Evolutionary conservation across 495 filamentous ascomycete species (phyloP), one percentile per base, ranked within the genome.

Genomic region (Podospora comata): DNA sequence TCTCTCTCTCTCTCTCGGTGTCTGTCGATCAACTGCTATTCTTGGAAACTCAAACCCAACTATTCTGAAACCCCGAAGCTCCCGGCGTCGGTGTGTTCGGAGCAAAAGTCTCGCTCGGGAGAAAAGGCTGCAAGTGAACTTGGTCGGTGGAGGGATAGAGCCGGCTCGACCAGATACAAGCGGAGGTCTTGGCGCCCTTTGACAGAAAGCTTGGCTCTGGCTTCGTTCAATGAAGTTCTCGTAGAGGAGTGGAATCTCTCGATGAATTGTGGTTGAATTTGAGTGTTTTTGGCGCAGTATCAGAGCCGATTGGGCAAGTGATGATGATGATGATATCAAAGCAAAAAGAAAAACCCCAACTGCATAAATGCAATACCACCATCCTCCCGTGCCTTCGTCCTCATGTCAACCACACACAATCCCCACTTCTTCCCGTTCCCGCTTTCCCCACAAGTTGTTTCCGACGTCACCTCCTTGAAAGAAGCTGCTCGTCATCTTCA

Each of bases 1-100:
- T 44, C n/a, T n/a, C n/a, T 94, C 56, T 53, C 71, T 61, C 39
- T 53, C 23, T 62, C 13, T 48, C 3, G 20, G 20, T 48, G 39
- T 48, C 15, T 48, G 39, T 48, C 39, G 39, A 48, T 48, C 39
- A 48, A 48, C 39, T 48, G 5, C 39, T 48, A 48, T 48, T 16
- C 39, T 48, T 48, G 9, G 9, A 11, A 11, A 16, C 39, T 48
- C 9, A 9, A 48, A 48, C 20, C 20, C 20, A 48, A 48, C 9
- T 11, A 11, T 11, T 48, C 3, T 48, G 39, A 48, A 48, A 48
- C 39, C 15, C 39, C 7, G 39, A 48, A 3, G 15, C 39, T 18
- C 39, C 39, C 39, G 39, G 39, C 13, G 39, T 48, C 39, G 39
- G 39, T 32, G 7, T 48, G 6, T 13, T 2, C 39, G 39, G 39